These are phyloP conservation scores for Tolypocladium sp. DNA, from an alignment of 2,329 filamentous ascomycete species.

Conservation along the genomic window DNA sequence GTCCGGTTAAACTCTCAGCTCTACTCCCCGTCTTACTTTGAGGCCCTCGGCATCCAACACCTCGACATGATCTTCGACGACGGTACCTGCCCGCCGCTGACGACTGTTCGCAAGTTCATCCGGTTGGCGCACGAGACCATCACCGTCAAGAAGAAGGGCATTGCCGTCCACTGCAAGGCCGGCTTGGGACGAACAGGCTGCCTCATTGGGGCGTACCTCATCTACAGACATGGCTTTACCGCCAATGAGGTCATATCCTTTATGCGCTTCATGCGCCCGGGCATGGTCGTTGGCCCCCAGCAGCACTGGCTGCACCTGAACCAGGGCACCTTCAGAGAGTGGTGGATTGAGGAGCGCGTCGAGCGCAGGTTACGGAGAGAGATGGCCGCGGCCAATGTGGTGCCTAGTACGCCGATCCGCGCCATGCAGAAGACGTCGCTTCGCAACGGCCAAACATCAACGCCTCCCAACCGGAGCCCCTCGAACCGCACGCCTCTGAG, in stretches of 20 bases:
- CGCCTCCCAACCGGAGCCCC: conserved; percentile 71
- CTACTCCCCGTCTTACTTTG: conserved; percentile 96
- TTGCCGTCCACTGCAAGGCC: conserved; percentile 97
- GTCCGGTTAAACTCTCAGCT: conserved; percentile 92
- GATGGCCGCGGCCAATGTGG: conserved; percentile 36
- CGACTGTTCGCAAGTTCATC: conserved; percentile 90
- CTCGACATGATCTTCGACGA: conserved; percentile 99
- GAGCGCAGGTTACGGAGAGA: conserved; percentile 58
- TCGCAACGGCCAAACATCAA: conserved; percentile 63
- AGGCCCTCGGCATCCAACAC: conserved; percentile 87
- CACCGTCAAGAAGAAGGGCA: conserved; percentile 79
- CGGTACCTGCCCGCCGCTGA: conserved; percentile 84
- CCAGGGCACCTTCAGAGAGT: conserved; percentile 94
- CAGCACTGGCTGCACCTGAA: conserved; percentile 99
- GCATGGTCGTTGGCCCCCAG: conserved; percentile 97
- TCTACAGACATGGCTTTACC: conserved; percentile 94
- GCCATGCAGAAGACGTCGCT: conserved; percentile 51
- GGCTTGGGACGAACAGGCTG: conserved; percentile 92
- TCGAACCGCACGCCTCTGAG: conserved; percentile 80
- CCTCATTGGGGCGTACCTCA: conserved; percentile 92
- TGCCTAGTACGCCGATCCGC: conserved; percentile 51
- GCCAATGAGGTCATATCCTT: conserved; percentile 96
- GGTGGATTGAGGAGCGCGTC: conserved; percentile 88
- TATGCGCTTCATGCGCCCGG: conserved; percentile 98
- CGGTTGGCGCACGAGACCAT: conserved; percentile 92